Base-by-base conservation (phyloP, 345 rosid species). In the Durio zibethinus region DNA sequence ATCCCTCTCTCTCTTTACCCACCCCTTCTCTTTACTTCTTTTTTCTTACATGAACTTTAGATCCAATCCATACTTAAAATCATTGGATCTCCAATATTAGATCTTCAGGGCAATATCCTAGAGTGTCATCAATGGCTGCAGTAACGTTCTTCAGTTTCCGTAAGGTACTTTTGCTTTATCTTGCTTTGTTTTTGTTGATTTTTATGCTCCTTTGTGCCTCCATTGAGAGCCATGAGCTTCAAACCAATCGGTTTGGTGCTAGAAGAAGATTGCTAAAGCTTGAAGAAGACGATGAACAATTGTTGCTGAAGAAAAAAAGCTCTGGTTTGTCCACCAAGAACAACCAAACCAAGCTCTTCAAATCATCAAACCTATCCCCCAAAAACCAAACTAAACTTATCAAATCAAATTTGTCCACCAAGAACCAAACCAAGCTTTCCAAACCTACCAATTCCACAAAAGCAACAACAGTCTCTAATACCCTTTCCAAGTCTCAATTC, bases 271-370 rank as follows among this genome's bases (percentile, higher is more conserved):
- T 89, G 82, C 74, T 88, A 43, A 84, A 75, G 33, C 50, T 77
- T 63, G 83, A 85, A 73, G 84, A 80, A 35, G 88, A 81, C 36
- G 80, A 83, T 2, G 12, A 29, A 80, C 79, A 67, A 82, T 57
- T 20, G 67, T 67, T 43, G 70, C 85, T 83, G 7, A 87, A 87
- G 83, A 89, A 86, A 60, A 92, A 91, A 35, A 73, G 54, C 60
- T 72, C 81, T 40, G 35, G 31, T 21, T 76, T 73, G 0, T 21
- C 87, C 63, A 64, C 72, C 61, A 89, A 88, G 82, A 90, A 85
- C 78, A 89, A 85, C 81, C 89, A 87, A 72, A 89, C 93, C 85
- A 87, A 89, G 77, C 83, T 81, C 61, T 66, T 67, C 75, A 86
- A 83, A 69, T 11, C 89, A 76, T 40, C 59, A 18, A 9, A 70